Evolutionary conservation across 805 yeast genomes (phyloP).

Genomic region (Kazachstania viticola): DNA sequence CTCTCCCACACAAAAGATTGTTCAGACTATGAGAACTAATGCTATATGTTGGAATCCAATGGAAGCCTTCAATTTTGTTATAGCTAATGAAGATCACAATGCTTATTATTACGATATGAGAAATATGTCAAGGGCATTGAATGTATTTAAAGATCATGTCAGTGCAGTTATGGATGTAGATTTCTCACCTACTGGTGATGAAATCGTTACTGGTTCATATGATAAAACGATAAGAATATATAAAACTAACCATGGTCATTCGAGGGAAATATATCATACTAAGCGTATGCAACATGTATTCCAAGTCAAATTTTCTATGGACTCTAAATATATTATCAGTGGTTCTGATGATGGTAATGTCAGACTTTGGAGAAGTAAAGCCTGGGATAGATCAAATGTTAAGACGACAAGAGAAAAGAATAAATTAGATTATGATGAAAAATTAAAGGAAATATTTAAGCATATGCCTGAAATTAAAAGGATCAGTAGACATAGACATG

Average conservation of each 20-base stretch:
- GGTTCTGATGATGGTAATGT: slow-evolving; percentile 97
- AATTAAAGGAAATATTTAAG: slow-evolving; percentile 83
- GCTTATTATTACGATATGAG: slow-evolving; percentile 95
- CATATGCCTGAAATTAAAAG: slow-evolving; percentile 94
- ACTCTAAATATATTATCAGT: slow-evolving; percentile 71
- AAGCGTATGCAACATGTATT: slow-evolving; percentile 95
- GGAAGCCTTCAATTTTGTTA: slow-evolving; percentile 90
- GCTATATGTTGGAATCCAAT: slow-evolving; percentile 93
- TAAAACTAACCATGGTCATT: slow-evolving; percentile 71
- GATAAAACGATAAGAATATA: slow-evolving; percentile 85
- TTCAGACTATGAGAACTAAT: slow-evolving; percentile 72
- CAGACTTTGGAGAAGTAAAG: slow-evolving; percentile 82
- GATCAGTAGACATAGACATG: slow-evolving; percentile 83
- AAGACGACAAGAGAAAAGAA: slow-evolving; percentile 70
- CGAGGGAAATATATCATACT: slow-evolving; percentile 91
- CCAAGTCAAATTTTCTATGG: slow-evolving; percentile 76
- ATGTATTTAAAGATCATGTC: slow-evolving; percentile 89
- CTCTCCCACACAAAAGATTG: slow-evolving; percentile 85
- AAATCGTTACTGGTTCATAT: slow-evolving; percentile 87
- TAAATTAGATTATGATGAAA: slow-evolving; percentile 82
- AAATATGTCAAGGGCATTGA: slow-evolving; percentile 66
- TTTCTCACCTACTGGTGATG: slow-evolving; percentile 95
- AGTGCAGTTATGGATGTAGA: slow-evolving; percentile 92
- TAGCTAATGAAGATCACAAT: slow-evolving; percentile 91
- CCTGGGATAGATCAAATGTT: slow-evolving; percentile 73